These are phyloP conservation scores for Simplicillium aogashimaense DNA, from an alignment of 2,329 filamentous ascomycete species.

Conservation along the genomic window DNA sequence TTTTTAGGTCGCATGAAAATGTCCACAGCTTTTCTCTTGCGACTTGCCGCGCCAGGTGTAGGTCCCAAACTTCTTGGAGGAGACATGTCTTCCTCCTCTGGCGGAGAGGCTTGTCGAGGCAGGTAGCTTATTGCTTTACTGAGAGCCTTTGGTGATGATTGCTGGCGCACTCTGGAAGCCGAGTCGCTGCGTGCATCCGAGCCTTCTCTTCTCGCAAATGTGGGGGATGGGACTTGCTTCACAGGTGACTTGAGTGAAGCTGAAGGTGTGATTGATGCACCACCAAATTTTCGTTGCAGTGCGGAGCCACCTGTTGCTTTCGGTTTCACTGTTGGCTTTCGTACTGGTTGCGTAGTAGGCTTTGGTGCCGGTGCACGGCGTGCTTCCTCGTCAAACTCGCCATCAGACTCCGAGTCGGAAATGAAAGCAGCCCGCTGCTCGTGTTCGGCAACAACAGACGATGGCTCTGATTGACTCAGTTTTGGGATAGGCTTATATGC, in stretches of 20 bases:
- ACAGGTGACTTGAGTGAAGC: slow-evolving; percentile 4
- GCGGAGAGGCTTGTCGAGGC: slow-evolving; percentile 12
- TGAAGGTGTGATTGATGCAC: background rate
- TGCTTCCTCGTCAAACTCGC: slow-evolving; percentile 13
- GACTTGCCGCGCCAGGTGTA: slow-evolving; percentile 7
- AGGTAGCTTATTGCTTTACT: slow-evolving; percentile 7
- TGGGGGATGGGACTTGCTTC: slow-evolving; percentile 1
- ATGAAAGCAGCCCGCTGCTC: slow-evolving; percentile 27
- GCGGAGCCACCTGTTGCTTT: slow-evolving; percentile 1
- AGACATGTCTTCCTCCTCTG: slow-evolving; percentile 5
- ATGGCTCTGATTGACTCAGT: slow-evolving; percentile 7
- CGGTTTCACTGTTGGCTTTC: background rate
- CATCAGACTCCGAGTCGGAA: slow-evolving; percentile 26
- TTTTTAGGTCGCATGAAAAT: slow-evolving; percentile 43
- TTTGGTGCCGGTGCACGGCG: slow-evolving; percentile 4
- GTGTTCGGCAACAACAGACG: slow-evolving; percentile 17
- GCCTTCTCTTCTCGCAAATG: background rate
- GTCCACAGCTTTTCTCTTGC: slow-evolving; percentile 35
- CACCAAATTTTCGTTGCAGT: slow-evolving; percentile 6
- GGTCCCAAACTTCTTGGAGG: slow-evolving; percentile 4
- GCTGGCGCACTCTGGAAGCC: no score
- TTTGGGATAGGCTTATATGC: slow-evolving; percentile 16
- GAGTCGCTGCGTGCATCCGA: background rate
- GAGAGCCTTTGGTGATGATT: slow-evolving; percentile 3
- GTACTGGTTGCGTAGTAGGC: background rate